Evolutionary conservation across 176 grass and related monocot genomes (phyloP).

Genomic region (Eragrostis curvula): DNA sequence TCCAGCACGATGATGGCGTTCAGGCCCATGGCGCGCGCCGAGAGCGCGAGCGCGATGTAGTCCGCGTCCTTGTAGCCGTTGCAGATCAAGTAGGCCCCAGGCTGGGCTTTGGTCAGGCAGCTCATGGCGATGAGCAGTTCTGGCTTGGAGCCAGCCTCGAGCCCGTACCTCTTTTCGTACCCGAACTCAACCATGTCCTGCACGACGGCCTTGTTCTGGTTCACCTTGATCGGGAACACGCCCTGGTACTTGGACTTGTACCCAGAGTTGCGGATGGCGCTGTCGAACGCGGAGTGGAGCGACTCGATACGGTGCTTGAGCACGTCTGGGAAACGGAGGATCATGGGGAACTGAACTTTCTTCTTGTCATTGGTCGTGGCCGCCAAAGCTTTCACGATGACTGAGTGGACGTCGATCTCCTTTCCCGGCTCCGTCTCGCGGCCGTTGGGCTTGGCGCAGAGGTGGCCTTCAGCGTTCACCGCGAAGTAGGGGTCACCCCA

Average conservation of each 20-base stretch:
- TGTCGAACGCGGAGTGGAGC: not conserved
- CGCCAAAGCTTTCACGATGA: not conserved
- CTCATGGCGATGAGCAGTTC: conserved; percentile 8
- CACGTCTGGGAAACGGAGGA: conserved; percentile 11
- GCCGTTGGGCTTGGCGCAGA: not conserved
- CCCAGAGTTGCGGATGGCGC: not conserved
- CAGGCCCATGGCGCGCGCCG: conserved; percentile 14
- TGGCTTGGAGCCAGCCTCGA: conserved; percentile 9
- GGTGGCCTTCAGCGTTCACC: not conserved
- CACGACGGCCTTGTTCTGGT: conserved; percentile 6
- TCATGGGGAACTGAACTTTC: not conserved
- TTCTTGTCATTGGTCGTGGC: too few species aligned
- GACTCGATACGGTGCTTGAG: not conserved
- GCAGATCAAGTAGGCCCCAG: not conserved
- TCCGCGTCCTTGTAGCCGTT: conserved; percentile 17
- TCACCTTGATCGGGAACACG: conserved; percentile 23
- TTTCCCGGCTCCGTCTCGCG: not conserved
- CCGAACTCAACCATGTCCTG: not conserved
- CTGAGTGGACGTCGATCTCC: conserved; percentile 16
- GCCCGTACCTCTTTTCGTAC: not conserved
- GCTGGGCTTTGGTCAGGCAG: not conserved
- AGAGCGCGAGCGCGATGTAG: conserved; percentile 16
- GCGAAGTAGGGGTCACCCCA: conserved; percentile 3
- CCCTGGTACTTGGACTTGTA: not conserved
- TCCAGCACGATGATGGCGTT: conserved; percentile 24